Base-by-base conservation (phyloP, 176 grass and related monocot genomes). In the Eleusine indica region DNA sequence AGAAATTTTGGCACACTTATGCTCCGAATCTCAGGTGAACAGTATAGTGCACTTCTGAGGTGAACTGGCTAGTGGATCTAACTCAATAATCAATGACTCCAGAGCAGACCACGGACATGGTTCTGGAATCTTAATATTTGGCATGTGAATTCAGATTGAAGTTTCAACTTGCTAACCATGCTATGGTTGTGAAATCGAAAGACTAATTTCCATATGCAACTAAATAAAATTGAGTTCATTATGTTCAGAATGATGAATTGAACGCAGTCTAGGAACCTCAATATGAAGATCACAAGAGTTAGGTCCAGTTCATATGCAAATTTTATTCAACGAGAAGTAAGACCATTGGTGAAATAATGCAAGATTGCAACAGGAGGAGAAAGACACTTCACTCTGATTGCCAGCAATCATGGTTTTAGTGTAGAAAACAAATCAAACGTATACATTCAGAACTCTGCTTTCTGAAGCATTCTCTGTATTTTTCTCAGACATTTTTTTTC, bases 341-440 rank as follows among this genome's bases (percentile, higher is more conserved):
- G 10, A 77, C 60, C 60, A 22, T 15, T 13, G 18, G 73, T 41
- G 15, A 7, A 51, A 52, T 3, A 46, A 60, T 63, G 25, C 19
- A 71, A 51, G 1, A 84, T 32, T 3, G 16, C 3, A 52, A 49
- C 18, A 2, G 42, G 43, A 76, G 62, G 52, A 58, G 13, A 75
- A 38, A 28, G 29, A 74, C 4, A 4, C 4, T 47, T 57, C 22
- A 74, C 3, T 60, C 21, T 58, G 5, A 62, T 35, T 76, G 38
- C 65, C 18, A 68, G 18, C 18, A 1, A 68, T 10, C 17, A 69
- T 61, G 58, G 39, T 60, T 75, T 41, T 52, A 39, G 64, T 19
- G 19, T 30, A 81, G 49, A 75, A 76, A 32, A 40, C 52, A 35
- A 76, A 68, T 46, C 13, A 76, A 51, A 62, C 6, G 58, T 44